These are phyloP conservation scores for Aspergillus uvarum DNA, from an alignment of 2,329 filamentous ascomycete species.

Conservation along the genomic window DNA sequence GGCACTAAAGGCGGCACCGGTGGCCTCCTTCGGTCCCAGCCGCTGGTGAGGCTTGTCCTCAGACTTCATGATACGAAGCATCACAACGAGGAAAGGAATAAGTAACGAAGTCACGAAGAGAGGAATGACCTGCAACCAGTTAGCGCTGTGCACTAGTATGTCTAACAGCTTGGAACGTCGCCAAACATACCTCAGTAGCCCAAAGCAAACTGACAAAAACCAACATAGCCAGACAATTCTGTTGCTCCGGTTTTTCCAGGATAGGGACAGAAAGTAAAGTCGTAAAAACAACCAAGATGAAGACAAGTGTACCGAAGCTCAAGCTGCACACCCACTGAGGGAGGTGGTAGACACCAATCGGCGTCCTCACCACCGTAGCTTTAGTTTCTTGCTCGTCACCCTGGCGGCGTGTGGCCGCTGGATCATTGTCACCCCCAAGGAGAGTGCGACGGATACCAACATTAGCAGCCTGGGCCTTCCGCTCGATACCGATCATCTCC, in stretches of 20 bases:
- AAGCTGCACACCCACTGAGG: slow-evolving; percentile 82
- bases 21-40: slow-evolving; percentile 76
- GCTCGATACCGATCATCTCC: slow-evolving; percentile 97
- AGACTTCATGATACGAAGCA: slow-evolving; percentile 78
- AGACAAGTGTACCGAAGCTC: slow-evolving; percentile 73
- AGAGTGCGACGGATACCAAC: slow-evolving; percentile 76
- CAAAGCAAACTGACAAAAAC: slow-evolving; percentile 91
- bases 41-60: slow-evolving; percentile 69
- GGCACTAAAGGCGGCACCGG: slow-evolving; percentile 80
- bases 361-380: slow-evolving; percentile 72
- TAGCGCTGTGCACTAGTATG: not conserved
- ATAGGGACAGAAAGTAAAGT: slow-evolving; percentile 74
- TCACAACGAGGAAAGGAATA: slow-evolving; percentile 88
- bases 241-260: slow-evolving; percentile 83
- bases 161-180: not conserved
- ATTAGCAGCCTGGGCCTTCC: slow-evolving; percentile 90
- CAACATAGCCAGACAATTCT: slow-evolving; percentile 92
- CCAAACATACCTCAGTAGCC: slow-evolving; percentile 79
- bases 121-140: slow-evolving; percentile 70
- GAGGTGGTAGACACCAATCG: slow-evolving; percentile 71
- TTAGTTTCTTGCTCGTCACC: slow-evolving; percentile 72
- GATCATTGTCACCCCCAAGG: slow-evolving; percentile 71
- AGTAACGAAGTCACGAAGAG: slow-evolving; percentile 93
- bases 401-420: slow-evolving; percentile 69
- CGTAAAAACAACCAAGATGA: slow-evolving; percentile 71